Percentiles rank a stretch among this genome's conserved stretches.
Conservation (phyloP, 2,329 filamentous ascomycete species). For the Botryotinia calthae region DNA sequence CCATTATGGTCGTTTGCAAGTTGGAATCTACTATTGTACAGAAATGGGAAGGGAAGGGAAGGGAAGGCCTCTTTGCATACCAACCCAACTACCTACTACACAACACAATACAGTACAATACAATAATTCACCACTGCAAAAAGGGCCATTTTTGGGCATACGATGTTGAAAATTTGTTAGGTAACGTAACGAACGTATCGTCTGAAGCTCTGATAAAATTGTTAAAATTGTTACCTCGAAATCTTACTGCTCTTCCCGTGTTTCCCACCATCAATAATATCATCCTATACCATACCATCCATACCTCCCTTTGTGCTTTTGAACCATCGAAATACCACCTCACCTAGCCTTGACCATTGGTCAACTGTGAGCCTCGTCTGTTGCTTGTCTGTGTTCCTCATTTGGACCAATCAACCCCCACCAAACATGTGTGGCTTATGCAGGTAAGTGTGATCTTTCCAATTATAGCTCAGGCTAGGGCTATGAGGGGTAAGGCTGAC, state of each 20-base stretch:
- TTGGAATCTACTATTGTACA: background rate
- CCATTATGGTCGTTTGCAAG: background rate
- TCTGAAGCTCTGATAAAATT: background rate
- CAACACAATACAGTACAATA: background rate
- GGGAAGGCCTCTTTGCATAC: background rate
- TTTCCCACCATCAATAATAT: background rate
- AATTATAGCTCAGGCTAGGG: background rate
- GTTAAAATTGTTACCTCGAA: background rate
- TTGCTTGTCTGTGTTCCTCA: no score
- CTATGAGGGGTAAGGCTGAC: conserved; percentile 3
- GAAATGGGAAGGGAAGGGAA: background rate
- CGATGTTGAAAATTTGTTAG: background rate
- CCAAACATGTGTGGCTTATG: background rate
- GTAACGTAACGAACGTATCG: background rate
- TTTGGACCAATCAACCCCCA: background rate
- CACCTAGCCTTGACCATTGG: background rate
- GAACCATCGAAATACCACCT: background rate
- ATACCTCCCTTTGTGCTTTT: background rate
- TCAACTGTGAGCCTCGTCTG: background rate
- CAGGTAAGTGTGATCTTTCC: background rate
- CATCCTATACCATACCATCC: background rate
- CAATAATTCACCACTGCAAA: background rate
- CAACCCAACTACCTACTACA: background rate
- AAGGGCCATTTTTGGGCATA: background rate
- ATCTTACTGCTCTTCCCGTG: no score